Base-by-base conservation (phyloP, 1,284 basidiomycete species). In the Veloporphyrellus conicus region DNA sequence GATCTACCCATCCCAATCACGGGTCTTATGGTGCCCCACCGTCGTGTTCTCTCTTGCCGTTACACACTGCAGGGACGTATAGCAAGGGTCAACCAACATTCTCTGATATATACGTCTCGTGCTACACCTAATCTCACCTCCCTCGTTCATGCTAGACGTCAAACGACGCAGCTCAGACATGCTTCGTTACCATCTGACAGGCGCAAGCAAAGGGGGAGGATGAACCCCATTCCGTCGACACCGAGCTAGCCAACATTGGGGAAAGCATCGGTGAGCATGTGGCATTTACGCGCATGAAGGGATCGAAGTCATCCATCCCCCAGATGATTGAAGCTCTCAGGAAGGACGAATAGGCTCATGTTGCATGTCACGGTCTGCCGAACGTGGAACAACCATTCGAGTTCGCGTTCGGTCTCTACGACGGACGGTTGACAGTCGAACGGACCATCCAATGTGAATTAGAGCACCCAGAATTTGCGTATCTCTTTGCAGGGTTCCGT, bases 21-120 rank as follows among this genome's bases (percentile, higher is more conserved):
- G 59, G 2, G 61, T 72, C 3, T 71, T 67, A 64, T 71, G 68
- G 69, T 71, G 67, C 47, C 28, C 28, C 9, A 28, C 28, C 10
- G 28, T 10, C 28, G 7, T 8, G 28, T 28, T 28, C 28, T 10
- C 28, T 28, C 23, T 25, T 25, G 5, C 23, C 23, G 5, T 25
- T 25, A 8, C 23, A 25, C 8, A 8, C 11, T 6, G 11, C 11
- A 8, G 28, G 28, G 6, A 5, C 6, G 11, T 28, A 28, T 12
- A 6, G 28, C 7, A 28, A 28, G 28, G 28, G 28, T 12, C 28
- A 28, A 28, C 28, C 9, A 28, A 28, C 6, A 3, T 10, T 28
- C 28, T 5, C 28, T 12, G 9, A 28, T 28, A 18, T 29, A 43
- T 8, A 36, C 10, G 11, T 28, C 5, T 28, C 28, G 5, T 28